These are phyloP conservation scores for Trypethelium eluteriae DNA, from an alignment of 495 filamentous ascomycete genomes.

Conservation along the genomic window DNA sequence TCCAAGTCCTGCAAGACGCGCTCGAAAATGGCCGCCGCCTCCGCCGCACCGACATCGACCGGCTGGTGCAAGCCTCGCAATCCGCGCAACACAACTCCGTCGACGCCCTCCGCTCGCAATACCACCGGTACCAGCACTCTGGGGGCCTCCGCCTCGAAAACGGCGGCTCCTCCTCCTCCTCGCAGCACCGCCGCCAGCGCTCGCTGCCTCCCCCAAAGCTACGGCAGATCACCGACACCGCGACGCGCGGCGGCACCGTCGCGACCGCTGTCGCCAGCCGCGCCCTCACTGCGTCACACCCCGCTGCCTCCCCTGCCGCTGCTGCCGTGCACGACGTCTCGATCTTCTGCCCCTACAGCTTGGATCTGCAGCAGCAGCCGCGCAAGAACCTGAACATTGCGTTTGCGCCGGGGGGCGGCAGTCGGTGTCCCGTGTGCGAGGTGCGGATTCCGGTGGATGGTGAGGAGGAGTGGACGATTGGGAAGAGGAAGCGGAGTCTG, in stretches of 20 bases:
- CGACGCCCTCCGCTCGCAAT: slow-evolving; percentile 26
- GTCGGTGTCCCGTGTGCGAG: slow-evolving; percentile 25
- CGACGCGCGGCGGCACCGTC: neutral
- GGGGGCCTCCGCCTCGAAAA: neutral
- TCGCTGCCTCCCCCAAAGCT: slow-evolving; percentile 7
- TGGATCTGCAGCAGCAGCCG: slow-evolving; percentile 25
- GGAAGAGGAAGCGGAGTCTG: slow-evolving; percentile 22
- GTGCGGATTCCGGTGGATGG: slow-evolving; percentile 16
- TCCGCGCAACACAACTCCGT: slow-evolving; percentile 30
- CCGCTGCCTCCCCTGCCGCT: slow-evolving; percentile 12
- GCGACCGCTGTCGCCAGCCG: slow-evolving; percentile 8
- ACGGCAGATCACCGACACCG: neutral
- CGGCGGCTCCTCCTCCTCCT: neutral
- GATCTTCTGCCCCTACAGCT: slow-evolving; percentile 31
- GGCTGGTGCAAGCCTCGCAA: slow-evolving; percentile 27
- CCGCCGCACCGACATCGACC: slow-evolving; percentile 25
- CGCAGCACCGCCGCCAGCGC: neutral
- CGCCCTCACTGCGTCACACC: neutral
- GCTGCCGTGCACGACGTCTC: neutral
- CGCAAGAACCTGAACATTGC: slow-evolving; percentile 22
- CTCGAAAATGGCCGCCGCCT: slow-evolving; percentile 26
- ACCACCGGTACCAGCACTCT: slow-evolving; percentile 21
- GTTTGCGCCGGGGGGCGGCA: slow-evolving; percentile 24
- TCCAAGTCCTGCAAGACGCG: slow-evolving; percentile 32
- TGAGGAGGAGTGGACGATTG: slow-evolving; percentile 28